A percentile compares a stretch with the other conserved stretches of the same genome.
These are phyloP conservation scores for Trichoderma asperellum DNA, from an alignment of 2,329 filamentous ascomycete genomes.

Conservation along the genomic window DNA sequence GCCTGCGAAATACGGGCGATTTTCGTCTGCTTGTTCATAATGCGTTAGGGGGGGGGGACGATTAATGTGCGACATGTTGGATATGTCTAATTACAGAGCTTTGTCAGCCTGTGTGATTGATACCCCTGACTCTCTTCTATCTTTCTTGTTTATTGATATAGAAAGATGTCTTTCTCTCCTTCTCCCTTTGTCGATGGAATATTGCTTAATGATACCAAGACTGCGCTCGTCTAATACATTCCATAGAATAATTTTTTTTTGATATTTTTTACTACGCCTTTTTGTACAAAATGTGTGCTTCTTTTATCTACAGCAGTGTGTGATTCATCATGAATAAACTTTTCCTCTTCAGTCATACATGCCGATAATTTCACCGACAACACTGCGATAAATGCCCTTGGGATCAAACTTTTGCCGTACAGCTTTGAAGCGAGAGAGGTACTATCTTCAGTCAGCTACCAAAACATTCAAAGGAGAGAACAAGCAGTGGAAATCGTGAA, in stretches of 20 bases:
- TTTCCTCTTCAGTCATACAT: conserved; percentile 41
- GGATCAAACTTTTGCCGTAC: conserved; percentile 54
- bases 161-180: background rate
- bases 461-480: background rate
- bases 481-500: background rate
- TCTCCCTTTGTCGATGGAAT: conserved; percentile 13
- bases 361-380: conserved; percentile 54
- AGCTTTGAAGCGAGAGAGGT: conserved; percentile 53
- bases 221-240: conserved; percentile 8
- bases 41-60: conserved; percentile 4
- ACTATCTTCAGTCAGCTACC: conserved; percentile 32
- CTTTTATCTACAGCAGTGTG: background rate
- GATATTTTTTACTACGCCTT: background rate
- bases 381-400: conserved; percentile 51
- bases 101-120: conserved; percentile 24
- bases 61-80: conserved; percentile 18
- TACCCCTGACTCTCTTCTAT: conserved; percentile 11
- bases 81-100: conserved; percentile 22
- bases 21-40: background rate
- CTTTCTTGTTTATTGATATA: background rate
- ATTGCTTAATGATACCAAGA: conserved; percentile 22
- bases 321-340: background rate
- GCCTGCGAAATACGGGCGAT: background rate
- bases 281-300: background rate
- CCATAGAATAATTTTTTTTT: background rate